Evolutionary conservation across 2,329 filamentous ascomycete species (phyloP).

Genomic region (Colletotrichum chrysophilum): DNA sequence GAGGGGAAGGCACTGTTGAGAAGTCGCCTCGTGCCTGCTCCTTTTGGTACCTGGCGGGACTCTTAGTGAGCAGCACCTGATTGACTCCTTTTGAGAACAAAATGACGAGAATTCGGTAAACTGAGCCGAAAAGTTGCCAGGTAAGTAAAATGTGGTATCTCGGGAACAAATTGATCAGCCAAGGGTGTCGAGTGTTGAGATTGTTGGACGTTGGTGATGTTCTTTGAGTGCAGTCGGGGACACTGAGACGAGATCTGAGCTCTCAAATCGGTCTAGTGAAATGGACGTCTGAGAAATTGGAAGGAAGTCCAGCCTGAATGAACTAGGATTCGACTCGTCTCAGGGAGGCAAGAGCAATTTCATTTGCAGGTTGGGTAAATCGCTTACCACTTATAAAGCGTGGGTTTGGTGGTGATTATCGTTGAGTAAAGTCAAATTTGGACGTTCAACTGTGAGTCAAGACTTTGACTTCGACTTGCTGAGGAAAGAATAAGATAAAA

Average conservation of each 20-base stretch:
- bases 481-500: no score
- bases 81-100: background rate
- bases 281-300: background rate
- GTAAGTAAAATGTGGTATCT: background rate
- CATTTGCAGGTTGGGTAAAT: background rate
- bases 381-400: background rate
- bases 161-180: background rate
- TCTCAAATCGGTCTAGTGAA: background rate
- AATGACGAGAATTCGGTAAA: background rate
- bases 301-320: background rate
- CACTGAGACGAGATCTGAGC: rapidly evolving
- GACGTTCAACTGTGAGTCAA: background rate
- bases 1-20: background rate
- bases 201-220: background rate
- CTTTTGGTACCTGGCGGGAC: background rate
- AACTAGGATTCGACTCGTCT: rapidly evolving
- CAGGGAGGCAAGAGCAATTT: background rate
- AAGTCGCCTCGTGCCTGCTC: background rate
- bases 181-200: background rate
- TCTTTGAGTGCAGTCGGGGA: background rate
- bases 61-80: background rate
- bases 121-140: background rate
- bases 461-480: background rate
- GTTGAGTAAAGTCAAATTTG: background rate
- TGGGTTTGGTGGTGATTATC: background rate